Base-by-base conservation (phyloP, 2,329 filamentous ascomycete species). In the Lasiodiplodia sp. region DNA sequence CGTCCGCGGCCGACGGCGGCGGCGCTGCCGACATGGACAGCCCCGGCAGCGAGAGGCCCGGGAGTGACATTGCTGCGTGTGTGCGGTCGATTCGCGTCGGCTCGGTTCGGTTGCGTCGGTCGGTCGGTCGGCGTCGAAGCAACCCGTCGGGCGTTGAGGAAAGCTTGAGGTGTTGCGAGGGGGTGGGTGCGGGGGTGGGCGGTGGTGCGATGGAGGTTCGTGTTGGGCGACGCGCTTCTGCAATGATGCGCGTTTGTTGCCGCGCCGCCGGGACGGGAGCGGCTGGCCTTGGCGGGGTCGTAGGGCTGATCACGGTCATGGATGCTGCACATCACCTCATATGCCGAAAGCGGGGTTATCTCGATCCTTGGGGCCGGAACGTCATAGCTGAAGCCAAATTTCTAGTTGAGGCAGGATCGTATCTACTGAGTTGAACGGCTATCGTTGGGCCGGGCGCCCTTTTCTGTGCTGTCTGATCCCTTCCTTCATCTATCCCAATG, bases 31-130 rank as follows among this genome's bases (percentile, higher is more conserved):
- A 52, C 53, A 73, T 71, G 38, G 71, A 72, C 21, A 81, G 73
- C 53, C 79, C 79, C 14, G 79, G 79, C 6, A 84, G 75, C 66
- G 83, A 81, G 34, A 85, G 79, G 49, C 83, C 83, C 60, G 83
- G 83, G n/a, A 85, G 74, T 25, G 81, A 76, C 76, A 79, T 79
- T 21, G 44, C 44, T 47, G 5, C 5, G n/a, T 47, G 18, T 47
- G 18, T 47, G 18, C 7, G 44, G 44, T 47, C 18, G 18, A 47
- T 47, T 40, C 12, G 38, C 4, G 4, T 40, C 38, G 38, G 38
- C 14, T 40, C 38, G 31, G 38, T 40, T 47, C 44, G 40, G 5
- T n/a, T 18, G 40, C 34, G 49, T 23, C 37, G 56, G 37, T 55
- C 47, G 31, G 56, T 23, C 18, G 34, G 31, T 21, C n/a, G 14